These are phyloP conservation scores for Fusarium brevicatenulatum DNA, from an alignment of 2,329 filamentous ascomycete genomes.

Conservation along the genomic window DNA sequence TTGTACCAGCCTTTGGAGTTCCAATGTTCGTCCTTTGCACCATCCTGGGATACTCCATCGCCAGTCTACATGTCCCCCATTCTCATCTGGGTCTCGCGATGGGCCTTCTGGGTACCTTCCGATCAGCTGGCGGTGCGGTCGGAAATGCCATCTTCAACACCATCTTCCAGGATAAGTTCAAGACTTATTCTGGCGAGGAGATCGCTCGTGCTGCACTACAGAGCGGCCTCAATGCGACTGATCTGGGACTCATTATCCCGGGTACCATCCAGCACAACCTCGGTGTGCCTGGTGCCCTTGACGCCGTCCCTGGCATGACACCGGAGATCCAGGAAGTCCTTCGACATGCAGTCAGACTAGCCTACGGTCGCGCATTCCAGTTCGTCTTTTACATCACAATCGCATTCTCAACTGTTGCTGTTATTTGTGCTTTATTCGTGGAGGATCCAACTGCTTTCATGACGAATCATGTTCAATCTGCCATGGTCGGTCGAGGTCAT, in stretches of 20 bases:
- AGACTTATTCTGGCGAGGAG: slow-evolving; percentile 1
- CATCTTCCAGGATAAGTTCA: slow-evolving; percentile 18
- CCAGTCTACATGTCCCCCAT: slow-evolving; percentile 26
- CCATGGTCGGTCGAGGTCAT: not conserved
- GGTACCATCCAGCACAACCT: slow-evolving; percentile 7
- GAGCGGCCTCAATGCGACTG: not conserved
- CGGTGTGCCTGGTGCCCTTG: not conserved
- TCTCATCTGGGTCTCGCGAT: slow-evolving; percentile 24
- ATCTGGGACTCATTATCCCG: not conserved
- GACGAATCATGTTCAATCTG: slow-evolving; percentile 21
- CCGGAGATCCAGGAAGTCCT: not conserved
- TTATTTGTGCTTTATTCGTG: slow-evolving; percentile 5
- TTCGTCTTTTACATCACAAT: slow-evolving; percentile 20
- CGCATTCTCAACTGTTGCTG: slow-evolving; percentile 2
- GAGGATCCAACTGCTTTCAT: slow-evolving; percentile 18
- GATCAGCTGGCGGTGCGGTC: slow-evolving; percentile 13
- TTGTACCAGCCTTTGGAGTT: slow-evolving; percentile 23
- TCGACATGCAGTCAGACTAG: not conserved
- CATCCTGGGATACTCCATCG: slow-evolving; percentile 15
- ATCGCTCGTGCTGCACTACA: not conserved
- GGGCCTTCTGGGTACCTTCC: slow-evolving; percentile 20
- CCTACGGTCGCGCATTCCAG: slow-evolving; percentile 16
- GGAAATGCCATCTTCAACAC: slow-evolving; percentile 26
- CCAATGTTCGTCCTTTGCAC: slow-evolving; percentile 24
- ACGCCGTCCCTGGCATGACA: not conserved